Evolutionary conservation across 2,329 filamentous ascomycete genomes (phyloP).

Genomic region (Colletotrichum caudatum): DNA sequence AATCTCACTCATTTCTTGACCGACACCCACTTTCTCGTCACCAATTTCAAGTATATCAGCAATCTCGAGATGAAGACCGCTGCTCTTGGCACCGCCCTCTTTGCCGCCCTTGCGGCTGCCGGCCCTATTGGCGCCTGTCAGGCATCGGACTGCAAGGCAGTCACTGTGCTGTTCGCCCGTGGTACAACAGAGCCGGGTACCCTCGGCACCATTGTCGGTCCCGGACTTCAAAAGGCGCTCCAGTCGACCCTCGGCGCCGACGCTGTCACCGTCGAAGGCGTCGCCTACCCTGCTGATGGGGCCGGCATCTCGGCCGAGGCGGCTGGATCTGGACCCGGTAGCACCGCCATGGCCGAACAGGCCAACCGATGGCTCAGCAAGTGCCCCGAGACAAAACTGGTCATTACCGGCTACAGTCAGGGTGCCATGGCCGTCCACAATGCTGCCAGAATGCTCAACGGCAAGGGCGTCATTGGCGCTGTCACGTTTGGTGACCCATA

Average conservation of each 20-base stretch:
- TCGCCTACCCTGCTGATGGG: slow-evolving; percentile 62
- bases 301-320: slow-evolving; percentile 56
- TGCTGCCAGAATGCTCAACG: slow-evolving; percentile 50
- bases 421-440: slow-evolving; percentile 57
- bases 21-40: slow-evolving; percentile 13
- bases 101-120: slow-evolving; percentile 46
- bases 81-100: slow-evolving; percentile 45
- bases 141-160: slow-evolving; percentile 52
- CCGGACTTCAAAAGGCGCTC: slow-evolving; percentile 62
- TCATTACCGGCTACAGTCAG: slow-evolving; percentile 63
- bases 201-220: slow-evolving; percentile 62
- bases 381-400: slow-evolving; percentile 60
- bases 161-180: slow-evolving; percentile 68
- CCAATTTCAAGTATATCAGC: not conserved
- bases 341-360: slow-evolving; percentile 53
- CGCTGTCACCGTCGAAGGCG: slow-evolving; percentile 64
- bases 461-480: slow-evolving; percentile 23
- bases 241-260: slow-evolving; percentile 54
- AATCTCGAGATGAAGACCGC: slow-evolving; percentile 51
- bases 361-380: slow-evolving; percentile 50
- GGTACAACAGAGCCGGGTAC: slow-evolving; percentile 66
- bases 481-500: slow-evolving; percentile 42
- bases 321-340: slow-evolving; percentile 58
- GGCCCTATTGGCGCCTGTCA: slow-evolving; percentile 36
- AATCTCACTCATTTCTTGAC: not conserved